phyloP scores from a whole-genome alignment of 495 filamentous ascomycete species.

The Hypoxylon subgilvum region DNA sequence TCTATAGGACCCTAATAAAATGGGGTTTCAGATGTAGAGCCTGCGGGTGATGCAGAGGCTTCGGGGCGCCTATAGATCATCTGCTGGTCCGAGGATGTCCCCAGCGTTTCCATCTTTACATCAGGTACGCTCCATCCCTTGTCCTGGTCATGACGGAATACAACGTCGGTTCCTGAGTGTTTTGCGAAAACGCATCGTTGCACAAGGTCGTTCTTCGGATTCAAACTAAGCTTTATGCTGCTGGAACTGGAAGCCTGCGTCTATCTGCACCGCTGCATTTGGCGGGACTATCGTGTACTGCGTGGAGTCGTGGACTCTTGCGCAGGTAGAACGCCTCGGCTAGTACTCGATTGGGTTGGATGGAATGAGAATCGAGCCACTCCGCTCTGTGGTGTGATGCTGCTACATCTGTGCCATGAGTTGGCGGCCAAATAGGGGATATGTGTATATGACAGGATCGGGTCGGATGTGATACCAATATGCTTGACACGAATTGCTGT shows the following conservation, averaged over 20 bases:
- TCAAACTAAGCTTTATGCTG: constrained; percentile 7
- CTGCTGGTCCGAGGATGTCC: background rate
- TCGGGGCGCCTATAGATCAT: constrained; percentile 16
- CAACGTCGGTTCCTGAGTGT: background rate
- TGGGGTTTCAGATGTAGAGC: constrained; percentile 7
- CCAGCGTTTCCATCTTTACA: background rate
- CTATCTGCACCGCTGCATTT: background rate
- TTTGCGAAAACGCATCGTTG: constrained; percentile 13
- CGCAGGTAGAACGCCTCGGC: no score
- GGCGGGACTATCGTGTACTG: no score
- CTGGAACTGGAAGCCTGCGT: background rate
- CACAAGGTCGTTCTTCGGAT: constrained; percentile 12
- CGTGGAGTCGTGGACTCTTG: no score
- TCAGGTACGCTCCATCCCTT: background rate
- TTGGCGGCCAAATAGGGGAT: no score
- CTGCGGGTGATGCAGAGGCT: background rate
- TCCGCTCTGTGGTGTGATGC: constrained; percentile 8
- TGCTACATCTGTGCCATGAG: background rate
- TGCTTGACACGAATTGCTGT: constrained; percentile 5
- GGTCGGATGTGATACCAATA: no score
- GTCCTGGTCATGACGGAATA: background rate
- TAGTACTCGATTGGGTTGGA: background rate
- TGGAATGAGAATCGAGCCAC: background rate
- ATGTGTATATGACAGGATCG: no score
- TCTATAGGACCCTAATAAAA: background rate